Evolutionary conservation across 2,329 filamentous ascomycete species (phyloP), one percentile per base, ranked within the genome.

Genomic region (Thyridium curvatum): DNA sequence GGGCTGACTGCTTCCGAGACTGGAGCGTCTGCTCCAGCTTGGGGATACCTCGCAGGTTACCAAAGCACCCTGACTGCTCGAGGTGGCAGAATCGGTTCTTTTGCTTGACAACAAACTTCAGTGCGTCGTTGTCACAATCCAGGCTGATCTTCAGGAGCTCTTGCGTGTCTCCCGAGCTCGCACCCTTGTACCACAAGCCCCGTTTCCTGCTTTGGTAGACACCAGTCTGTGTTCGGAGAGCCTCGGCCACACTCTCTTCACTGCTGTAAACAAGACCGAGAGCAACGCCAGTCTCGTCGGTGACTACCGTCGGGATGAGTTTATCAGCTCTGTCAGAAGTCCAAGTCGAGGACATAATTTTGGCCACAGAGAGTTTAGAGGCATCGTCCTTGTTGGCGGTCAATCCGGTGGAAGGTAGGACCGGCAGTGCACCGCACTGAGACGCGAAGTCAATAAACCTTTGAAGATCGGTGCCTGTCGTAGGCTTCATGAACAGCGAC

Each of bases 141-240:
- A 94, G 71, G 1, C 84, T 84, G 47, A 98, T 76, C 41, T 81
- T 81, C 16, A 97, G 71, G 37, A 98, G 72, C 60, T 96, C 82
- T 61, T 98, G 93, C 12, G 86, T 87, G 59, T 97, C 90, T 12
- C 93, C 93, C 39, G 91, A 97, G 8, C 85, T 93, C 38, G 90
- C 86, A 6, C 93, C 93, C 68, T 98, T 98, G 63, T 94, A 84
- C 93, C 93, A 98, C 18, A 98, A 65, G 1, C 93, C 93, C 33
- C 93, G 79, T 70, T 96, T 97, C 38, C 93, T 77, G 67, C 91
- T 97, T 64, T 96, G 89, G 60, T 98, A 98, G 30, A 97, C 91
- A 26, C 93, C 90, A 1, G 69, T 71, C 51, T 74, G 69, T 6
- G 88, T 94, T 53, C 78, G 79, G 44, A 98, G 59, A 30, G 91